A percentile compares a stretch with the other conserved stretches of the same genome.
Evolutionary conservation across 2,329 filamentous ascomycete species (phyloP).

Genomic region (Aureobasidium sp.): DNA sequence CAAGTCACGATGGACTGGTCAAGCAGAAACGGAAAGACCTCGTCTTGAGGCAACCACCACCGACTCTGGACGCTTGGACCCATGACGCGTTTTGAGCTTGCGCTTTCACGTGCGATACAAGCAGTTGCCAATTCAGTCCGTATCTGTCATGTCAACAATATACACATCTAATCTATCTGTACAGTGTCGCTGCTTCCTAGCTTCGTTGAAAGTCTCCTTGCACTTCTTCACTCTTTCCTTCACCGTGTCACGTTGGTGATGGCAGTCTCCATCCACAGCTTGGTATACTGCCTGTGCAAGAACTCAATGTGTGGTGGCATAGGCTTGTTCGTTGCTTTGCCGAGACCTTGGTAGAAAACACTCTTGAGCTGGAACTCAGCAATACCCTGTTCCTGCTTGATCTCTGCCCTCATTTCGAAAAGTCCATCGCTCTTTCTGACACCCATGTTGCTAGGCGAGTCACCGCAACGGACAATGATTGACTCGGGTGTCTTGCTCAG

Average conservation of each 20-base stretch:
- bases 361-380: constrained; percentile 62
- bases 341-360: constrained; percentile 51
- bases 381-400: constrained; percentile 53
- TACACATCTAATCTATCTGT: neutral
- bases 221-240: too few relatives aligned
- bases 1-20: neutral
- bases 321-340: constrained; percentile 36
- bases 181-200: too few relatives aligned
- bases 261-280: constrained; percentile 51
- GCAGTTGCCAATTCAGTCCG: neutral
- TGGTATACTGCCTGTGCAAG: constrained; percentile 50
- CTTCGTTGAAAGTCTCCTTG: too few relatives aligned
- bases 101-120: constrained; percentile 2
- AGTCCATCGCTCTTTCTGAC: constrained; percentile 57
- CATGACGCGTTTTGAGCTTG: constrained; percentile 5
- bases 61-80: constrained; percentile 1
- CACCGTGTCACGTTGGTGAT: constrained; percentile 33
- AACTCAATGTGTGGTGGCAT: constrained; percentile 44
- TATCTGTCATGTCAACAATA: neutral
- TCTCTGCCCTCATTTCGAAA: constrained; percentile 56
- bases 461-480: constrained; percentile 60
- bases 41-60: neutral
- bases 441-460: constrained; percentile 52
- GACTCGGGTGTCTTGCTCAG: constrained; percentile 54
- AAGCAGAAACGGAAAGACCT: neutral